Conservation (phyloP, 352 stramenopile genomes). For the Phytophthora capsici region DNA sequence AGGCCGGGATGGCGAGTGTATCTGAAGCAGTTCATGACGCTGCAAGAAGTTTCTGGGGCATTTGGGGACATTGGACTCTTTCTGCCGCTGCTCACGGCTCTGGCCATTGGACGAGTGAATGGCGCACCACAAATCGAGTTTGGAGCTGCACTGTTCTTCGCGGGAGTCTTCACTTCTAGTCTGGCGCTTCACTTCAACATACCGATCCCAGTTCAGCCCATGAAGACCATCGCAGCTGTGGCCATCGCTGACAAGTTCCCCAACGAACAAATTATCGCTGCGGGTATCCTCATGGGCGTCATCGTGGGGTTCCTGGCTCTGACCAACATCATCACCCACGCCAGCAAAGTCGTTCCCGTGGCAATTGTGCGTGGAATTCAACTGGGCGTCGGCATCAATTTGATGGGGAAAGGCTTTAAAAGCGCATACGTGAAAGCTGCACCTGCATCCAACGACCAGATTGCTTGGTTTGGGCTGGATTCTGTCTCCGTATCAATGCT, state of each 20-base stretch:
- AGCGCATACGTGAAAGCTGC: slow-evolving; percentile 70
- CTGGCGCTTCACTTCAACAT: slow-evolving; percentile 90
- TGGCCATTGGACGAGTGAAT: slow-evolving; percentile 80
- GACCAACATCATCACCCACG: slow-evolving; percentile 91
- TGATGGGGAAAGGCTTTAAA: slow-evolving; percentile 88
- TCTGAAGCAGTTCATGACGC: slow-evolving; percentile 69
- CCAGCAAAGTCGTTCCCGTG: slow-evolving; percentile 90
- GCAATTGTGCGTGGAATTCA: slow-evolving; percentile 92
- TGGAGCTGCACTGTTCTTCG: slow-evolving; percentile 92
- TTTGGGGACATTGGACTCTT: slow-evolving; percentile 95
- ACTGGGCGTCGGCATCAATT: slow-evolving; percentile 89
- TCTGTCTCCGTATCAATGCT: slow-evolving; percentile 74
- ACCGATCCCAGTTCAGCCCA: slow-evolving; percentile 95
- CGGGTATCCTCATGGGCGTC: slow-evolving; percentile 85
- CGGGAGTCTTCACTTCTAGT: slow-evolving; percentile 88
- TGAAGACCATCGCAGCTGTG: slow-evolving; percentile 94
- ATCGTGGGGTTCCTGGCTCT: slow-evolving; percentile 71
- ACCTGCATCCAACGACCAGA: slow-evolving; percentile 7
- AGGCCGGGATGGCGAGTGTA: slow-evolving; percentile 63
- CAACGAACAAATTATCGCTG: slow-evolving; percentile 81
- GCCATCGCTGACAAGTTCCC: slow-evolving; percentile 86
- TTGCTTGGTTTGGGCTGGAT: slow-evolving; percentile 72
- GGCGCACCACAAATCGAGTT: slow-evolving; percentile 85
- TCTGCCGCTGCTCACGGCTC: slow-evolving; percentile 92
- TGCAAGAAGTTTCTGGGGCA: slow-evolving; percentile 88